Percentiles rank a stretch among this genome's conserved stretches.
Evolutionary conservation across 78 protist species (phyloP).

Genomic region (Parvularia atlantis): DNA sequence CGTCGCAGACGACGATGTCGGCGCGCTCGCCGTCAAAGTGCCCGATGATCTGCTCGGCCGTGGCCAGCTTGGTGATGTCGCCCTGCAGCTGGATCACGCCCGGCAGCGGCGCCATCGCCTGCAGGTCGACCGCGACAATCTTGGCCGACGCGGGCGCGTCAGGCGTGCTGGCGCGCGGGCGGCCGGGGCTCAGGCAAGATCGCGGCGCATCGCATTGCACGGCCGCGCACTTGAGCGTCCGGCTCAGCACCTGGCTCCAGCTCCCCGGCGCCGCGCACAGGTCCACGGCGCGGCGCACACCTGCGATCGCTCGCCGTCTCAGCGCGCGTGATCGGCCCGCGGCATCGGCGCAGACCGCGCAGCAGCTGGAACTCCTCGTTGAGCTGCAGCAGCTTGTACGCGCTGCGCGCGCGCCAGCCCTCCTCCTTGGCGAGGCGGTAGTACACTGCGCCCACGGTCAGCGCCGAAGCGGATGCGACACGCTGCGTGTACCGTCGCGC

Average conservation of each 20-base stretch:
- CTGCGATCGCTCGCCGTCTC: too few relatives aligned
- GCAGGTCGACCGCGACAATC: conserved; percentile 94
- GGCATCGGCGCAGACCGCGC: neutral
- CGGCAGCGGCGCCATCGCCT: conserved; percentile 96
- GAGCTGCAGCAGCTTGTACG: conserved; percentile 95
- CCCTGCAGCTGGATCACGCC: conserved; percentile 93
- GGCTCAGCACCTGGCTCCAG: conserved; percentile 81
- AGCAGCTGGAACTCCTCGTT: conserved; percentile 85
- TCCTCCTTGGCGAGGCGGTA: conserved; percentile 98
- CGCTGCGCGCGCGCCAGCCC: conserved; percentile 93
- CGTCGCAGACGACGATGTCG: conserved; percentile 96
- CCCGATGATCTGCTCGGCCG: conserved; percentile 49
- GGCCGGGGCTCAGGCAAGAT: neutral
- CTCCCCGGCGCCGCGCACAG: conserved; percentile 98
- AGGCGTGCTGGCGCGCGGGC: too few relatives aligned
- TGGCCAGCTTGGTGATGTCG: conserved; percentile 84
- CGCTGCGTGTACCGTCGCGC: too few relatives aligned
- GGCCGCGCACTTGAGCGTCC: neutral
- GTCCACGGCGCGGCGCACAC: conserved; percentile 91
- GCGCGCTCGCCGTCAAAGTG: conserved; percentile 74
- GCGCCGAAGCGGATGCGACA: too few relatives aligned
- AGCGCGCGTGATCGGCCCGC: too few relatives aligned
- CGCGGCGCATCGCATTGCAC: neutral
- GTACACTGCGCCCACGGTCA: too few relatives aligned
- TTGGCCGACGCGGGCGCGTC: neutral